phyloP scores from a whole-genome alignment of 2,329 filamentous ascomycete species.

The Fusarium brevicatenulatum region DNA sequence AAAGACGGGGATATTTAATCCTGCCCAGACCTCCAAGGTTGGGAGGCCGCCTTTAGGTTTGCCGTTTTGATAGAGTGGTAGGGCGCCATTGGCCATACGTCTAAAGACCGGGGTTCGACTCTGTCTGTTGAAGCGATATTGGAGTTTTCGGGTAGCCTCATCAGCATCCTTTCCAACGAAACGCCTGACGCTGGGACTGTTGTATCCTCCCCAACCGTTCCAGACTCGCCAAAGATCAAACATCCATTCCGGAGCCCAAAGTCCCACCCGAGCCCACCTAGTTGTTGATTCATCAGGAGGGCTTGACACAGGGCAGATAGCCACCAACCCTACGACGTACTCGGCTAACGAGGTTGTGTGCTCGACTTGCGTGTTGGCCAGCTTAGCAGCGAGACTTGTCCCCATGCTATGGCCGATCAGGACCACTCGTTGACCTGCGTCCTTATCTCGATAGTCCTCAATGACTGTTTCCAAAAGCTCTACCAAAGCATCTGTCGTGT shows the following conservation, averaged over 20 bases:
- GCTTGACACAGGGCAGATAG: slow-evolving; percentile 80
- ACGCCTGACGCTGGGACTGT: slow-evolving; percentile 81
- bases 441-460: slow-evolving; percentile 73
- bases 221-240: slow-evolving; percentile 82
- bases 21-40: slow-evolving; percentile 75
- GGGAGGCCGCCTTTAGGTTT: slow-evolving; percentile 72
- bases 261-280: slow-evolving; percentile 62
- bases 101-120: slow-evolving; percentile 85
- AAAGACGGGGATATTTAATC: slow-evolving; percentile 77
- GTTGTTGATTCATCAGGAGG: slow-evolving; percentile 63
- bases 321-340: slow-evolving; percentile 79
- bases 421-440: slow-evolving; percentile 75
- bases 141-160: slow-evolving; percentile 71
- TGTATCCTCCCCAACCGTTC: slow-evolving; percentile 80
- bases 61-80: slow-evolving; percentile 68
- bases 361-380: slow-evolving; percentile 63
- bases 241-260: slow-evolving; percentile 75
- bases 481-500: slow-evolving; percentile 78
- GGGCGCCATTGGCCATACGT: slow-evolving; percentile 78
- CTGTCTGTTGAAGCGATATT: slow-evolving; percentile 82
- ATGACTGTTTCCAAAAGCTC: slow-evolving; percentile 81
- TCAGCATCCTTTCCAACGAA: slow-evolving; percentile 78
- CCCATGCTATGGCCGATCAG: slow-evolving; percentile 93
- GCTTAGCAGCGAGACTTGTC: slow-evolving; percentile 76
- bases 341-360: slow-evolving; percentile 64